phyloP scores from a whole-genome alignment of 148 eudicot species.

The Suaeda aralocaspica region DNA sequence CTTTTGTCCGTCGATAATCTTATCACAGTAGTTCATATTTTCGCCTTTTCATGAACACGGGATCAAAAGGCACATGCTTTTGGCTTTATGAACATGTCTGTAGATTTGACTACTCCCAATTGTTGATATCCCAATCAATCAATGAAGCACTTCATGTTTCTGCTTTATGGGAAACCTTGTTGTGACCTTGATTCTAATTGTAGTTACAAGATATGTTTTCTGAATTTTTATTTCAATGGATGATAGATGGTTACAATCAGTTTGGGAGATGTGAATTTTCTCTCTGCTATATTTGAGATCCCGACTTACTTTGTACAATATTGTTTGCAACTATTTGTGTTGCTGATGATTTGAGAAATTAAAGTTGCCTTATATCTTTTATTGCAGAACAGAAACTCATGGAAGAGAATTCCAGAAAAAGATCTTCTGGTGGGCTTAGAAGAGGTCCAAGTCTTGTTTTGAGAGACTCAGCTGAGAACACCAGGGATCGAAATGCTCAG shows the following conservation, averaged over 20 bases:
- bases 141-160: no score
- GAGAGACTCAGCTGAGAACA: constrained; percentile 41
- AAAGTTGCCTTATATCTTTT: neutral
- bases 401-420: constrained; percentile 54
- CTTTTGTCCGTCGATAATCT: no score
- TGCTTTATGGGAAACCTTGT: neutral
- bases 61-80: no score
- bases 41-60: neutral
- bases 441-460: constrained; percentile 38
- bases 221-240: neutral
- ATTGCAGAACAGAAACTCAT: constrained; percentile 40
- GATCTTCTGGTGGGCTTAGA: constrained; percentile 44
- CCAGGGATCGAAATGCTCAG: constrained; percentile 40
- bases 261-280: neutral
- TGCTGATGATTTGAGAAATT: neutral
- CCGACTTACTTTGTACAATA: neutral
- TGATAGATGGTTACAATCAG: neutral
- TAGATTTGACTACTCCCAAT: no score
- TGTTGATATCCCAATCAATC: no score
- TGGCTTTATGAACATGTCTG: no score
- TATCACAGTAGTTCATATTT: neutral
- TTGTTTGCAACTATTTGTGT: neutral
- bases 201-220: neutral
- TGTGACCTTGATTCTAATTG: neutral
- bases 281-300: neutral